Evolutionary conservation across 768 basidiomycete species (phyloP).

Genomic region (Boletellus sp.): DNA sequence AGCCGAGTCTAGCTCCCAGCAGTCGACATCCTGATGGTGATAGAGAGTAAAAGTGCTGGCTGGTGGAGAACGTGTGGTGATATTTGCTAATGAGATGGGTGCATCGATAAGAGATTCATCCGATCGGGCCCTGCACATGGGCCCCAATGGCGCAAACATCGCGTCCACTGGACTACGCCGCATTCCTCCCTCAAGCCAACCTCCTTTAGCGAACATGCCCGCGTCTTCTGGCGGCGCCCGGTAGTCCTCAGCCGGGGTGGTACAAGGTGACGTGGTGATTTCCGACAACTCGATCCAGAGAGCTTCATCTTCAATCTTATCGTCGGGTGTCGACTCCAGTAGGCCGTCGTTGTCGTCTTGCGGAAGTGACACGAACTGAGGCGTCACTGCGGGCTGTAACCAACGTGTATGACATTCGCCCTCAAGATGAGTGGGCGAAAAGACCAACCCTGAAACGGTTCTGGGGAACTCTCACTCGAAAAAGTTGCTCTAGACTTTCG

Average conservation of each 20-base stretch:
- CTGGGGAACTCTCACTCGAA: slow-evolving; percentile 38
- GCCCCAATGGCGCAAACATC: not conserved
- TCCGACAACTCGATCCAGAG: slow-evolving; percentile 18
- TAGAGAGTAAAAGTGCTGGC: slow-evolving; percentile 11
- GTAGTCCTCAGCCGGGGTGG: not conserved
- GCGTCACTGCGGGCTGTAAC: slow-evolving; percentile 17
- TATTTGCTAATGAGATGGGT: slow-evolving; percentile 15
- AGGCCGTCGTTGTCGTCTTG: slow-evolving; percentile 24
- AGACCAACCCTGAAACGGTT: slow-evolving; percentile 46
- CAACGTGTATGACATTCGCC: slow-evolving; percentile 1
- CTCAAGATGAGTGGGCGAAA: slow-evolving; percentile 1
- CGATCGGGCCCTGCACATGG: slow-evolving; percentile 8
- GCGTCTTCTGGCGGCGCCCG: slow-evolving; percentile 9
- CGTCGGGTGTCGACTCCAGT: slow-evolving; percentile 11
- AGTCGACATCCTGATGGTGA: slow-evolving; percentile 15
- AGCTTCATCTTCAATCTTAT: slow-evolving; percentile 1
- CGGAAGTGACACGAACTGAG: slow-evolving; percentile 4
- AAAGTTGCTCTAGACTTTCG: slow-evolving; percentile 43
- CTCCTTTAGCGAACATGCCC: slow-evolving; percentile 16
- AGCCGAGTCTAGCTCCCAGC: slow-evolving; percentile 8
- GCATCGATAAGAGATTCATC: slow-evolving; percentile 26
- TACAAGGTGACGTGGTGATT: slow-evolving; percentile 3
- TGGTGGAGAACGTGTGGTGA: slow-evolving; percentile 14
- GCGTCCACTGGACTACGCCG: slow-evolving; percentile 7
- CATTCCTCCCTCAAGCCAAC: slow-evolving; percentile 13